Percentiles rank a stretch among this genome's conserved stretches.
These are phyloP conservation scores for Lecanicillium sp. DNA, from an alignment of 2,329 filamentous ascomycete genomes.

Conservation along the genomic window DNA sequence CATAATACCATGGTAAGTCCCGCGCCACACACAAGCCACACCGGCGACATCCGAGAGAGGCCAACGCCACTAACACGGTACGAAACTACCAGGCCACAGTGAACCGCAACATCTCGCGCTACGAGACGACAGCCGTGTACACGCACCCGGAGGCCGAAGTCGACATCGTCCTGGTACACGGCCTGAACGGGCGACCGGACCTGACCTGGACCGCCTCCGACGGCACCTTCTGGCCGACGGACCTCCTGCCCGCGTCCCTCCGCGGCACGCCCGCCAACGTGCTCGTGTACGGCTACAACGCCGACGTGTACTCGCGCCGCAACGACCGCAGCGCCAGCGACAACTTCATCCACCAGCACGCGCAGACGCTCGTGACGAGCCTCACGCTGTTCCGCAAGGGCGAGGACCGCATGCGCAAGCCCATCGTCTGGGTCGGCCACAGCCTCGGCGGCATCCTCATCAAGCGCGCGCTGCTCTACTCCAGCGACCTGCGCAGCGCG, in stretches of 20 bases:
- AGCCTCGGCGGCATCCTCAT: constrained; percentile 67
- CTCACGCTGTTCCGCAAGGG: constrained; percentile 58
- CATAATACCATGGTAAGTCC: constrained; percentile 9
- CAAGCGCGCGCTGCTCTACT: constrained; percentile 64
- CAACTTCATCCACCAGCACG: constrained; percentile 64
- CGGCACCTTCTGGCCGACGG: constrained; percentile 61
- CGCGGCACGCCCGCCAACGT: constrained; percentile 54
- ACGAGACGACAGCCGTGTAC: constrained; percentile 54
- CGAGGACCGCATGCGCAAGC: constrained; percentile 50
- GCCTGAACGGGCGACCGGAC: constrained; percentile 59
- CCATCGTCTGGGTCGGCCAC: constrained; percentile 72
- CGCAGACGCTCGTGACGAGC: constrained; percentile 59
- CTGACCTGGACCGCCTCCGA: constrained; percentile 56
- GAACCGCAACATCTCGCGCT: constrained; percentile 34
- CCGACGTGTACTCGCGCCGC: constrained; percentile 50
- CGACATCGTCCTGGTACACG: constrained; percentile 66
- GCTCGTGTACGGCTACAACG: constrained; percentile 70
- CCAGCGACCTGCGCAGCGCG: constrained; percentile 52
- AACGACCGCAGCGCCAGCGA: constrained; percentile 53
- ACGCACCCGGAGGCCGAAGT: constrained; percentile 52
- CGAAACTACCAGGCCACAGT: constrained; percentile 31
- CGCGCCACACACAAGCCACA: background rate
- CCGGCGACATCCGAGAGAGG: constrained; percentile 1
- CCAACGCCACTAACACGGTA: constrained; percentile 3
- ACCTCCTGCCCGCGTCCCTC: constrained; percentile 58